These are phyloP conservation scores for Aurifilum marmelostoma DNA, from an alignment of 2,329 filamentous ascomycete genomes.

Conservation along the genomic window DNA sequence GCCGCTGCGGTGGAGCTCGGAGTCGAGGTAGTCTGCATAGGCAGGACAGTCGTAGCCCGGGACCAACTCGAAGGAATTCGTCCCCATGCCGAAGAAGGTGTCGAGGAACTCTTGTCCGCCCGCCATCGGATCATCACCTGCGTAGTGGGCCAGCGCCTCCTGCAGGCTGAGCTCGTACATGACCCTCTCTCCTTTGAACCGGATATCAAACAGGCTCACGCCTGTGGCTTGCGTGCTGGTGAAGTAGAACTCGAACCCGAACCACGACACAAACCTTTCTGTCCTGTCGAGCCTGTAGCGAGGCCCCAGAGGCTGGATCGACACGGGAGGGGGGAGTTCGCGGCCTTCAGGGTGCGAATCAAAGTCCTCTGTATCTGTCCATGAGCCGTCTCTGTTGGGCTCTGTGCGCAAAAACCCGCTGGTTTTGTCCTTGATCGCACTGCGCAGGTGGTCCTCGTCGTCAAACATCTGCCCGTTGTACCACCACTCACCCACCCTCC, in stretches of 20 bases:
- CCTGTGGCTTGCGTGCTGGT: constrained; percentile 48
- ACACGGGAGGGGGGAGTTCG: constrained; percentile 37
- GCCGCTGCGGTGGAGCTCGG: constrained; percentile 41
- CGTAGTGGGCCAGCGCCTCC: constrained; percentile 57
- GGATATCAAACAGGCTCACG: constrained; percentile 52
- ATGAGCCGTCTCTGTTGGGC: constrained; percentile 32
- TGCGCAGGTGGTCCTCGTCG: constrained; percentile 9
- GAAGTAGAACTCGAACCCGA: constrained; percentile 58
- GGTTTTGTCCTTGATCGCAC: constrained; percentile 1
- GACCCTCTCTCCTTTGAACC: constrained; percentile 53
- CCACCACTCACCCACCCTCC: constrained; percentile 33
- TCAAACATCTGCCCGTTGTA: constrained; percentile 27
- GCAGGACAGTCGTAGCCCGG: constrained; percentile 47
- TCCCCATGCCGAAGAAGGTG: constrained; percentile 43
- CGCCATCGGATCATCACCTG: constrained; percentile 49
- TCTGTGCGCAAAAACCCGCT: constrained; percentile 19
- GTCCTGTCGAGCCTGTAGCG: constrained; percentile 48
- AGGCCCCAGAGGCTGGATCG: constrained; percentile 43
- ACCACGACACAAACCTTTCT: constrained; percentile 53
- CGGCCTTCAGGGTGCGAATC: constrained; percentile 37
- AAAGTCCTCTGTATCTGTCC: constrained; percentile 41
- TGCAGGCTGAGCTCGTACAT: constrained; percentile 57
- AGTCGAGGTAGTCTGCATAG: constrained; percentile 37
- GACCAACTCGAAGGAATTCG: constrained; percentile 42
- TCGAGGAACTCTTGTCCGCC: constrained; percentile 49